A percentile compares a stretch with the other conserved stretches of the same genome.
phyloP scores from a whole-genome alignment of 345 rosid genomes.

The Eucalyptus cloeziana region DNA sequence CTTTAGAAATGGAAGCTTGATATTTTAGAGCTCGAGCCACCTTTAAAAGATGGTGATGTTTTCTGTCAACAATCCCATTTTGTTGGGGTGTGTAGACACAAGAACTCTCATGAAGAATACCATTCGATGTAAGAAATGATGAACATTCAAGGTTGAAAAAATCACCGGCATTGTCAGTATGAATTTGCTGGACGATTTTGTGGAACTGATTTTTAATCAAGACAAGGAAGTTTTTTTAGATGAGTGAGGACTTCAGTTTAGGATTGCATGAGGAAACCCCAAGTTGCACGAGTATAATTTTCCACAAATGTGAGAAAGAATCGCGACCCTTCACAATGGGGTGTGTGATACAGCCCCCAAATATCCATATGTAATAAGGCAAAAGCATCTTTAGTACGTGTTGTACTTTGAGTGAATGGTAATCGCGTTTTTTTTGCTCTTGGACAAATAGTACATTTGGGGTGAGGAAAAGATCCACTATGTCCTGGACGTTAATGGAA shows the following conservation, averaged over 20 bases:
- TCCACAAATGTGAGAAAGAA: neutral
- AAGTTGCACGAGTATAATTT: neutral
- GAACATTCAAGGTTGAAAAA: neutral
- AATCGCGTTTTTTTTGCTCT: rapidly evolving
- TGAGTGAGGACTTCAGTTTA: neutral
- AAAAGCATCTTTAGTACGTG: neutral
- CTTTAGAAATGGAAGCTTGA: neutral
- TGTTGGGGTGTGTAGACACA: neutral
- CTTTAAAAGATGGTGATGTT: neutral
- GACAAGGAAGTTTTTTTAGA: neutral
- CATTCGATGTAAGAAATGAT: neutral
- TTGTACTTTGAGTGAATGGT: neutral
- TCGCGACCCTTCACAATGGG: neutral
- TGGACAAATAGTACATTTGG: neutral
- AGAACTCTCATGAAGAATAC: neutral
- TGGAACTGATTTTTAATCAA: neutral
- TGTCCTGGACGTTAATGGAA: rapidly evolving
- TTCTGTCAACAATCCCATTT: neutral
- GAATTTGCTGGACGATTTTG: neutral
- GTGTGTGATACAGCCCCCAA: neutral
- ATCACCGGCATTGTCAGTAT: neutral
- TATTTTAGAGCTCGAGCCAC: neutral
- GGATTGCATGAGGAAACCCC: neutral
- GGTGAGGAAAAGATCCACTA: neutral
- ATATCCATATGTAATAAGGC: neutral